These are phyloP conservation scores for Diaporthe nobilis DNA, from an alignment of 2,329 filamentous ascomycete species.

Conservation along the genomic window DNA sequence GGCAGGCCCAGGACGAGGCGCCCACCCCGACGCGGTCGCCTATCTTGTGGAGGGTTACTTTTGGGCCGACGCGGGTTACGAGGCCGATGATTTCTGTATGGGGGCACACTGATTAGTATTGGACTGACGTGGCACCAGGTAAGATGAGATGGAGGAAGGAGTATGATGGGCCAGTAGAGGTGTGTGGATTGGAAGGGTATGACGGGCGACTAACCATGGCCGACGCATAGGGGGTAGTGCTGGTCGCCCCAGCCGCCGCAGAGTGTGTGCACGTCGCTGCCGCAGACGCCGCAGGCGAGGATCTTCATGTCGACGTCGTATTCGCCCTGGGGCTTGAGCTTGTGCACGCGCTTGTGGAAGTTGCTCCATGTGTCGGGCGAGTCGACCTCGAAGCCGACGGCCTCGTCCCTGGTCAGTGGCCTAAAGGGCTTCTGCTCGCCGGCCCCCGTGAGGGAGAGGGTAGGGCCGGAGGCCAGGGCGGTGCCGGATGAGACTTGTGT, in stretches of 20 bases:
- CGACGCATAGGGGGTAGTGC: conserved; percentile 75
- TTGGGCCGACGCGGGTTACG: conserved; percentile 76
- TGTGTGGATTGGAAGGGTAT: neutral
- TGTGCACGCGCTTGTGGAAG: conserved; percentile 81
- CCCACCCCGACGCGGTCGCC: conserved; percentile 79
- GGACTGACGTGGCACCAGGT: too few relatives aligned
- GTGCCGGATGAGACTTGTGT: conserved; percentile 19
- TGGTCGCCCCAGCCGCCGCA: conserved; percentile 77
- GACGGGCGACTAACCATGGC: conserved; percentile 66
- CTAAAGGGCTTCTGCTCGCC: conserved; percentile 17
- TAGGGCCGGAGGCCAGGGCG: neutral
- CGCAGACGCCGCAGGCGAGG: conserved; percentile 83
- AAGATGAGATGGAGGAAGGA: too few relatives aligned
- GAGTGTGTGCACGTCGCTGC: conserved; percentile 80
- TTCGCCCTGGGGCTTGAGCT: conserved; percentile 88
- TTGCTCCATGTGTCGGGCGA: conserved; percentile 68
- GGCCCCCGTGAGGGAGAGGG: conserved; percentile 22
- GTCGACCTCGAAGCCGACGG: conserved; percentile 69
- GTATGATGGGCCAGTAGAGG: neutral
- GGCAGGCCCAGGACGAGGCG: conserved; percentile 75
- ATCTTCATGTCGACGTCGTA: conserved; percentile 92
- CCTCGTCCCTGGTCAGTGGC: conserved; percentile 35
- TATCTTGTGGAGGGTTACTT: conserved; percentile 71
- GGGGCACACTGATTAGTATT: too few relatives aligned
- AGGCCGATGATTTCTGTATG: conserved; percentile 76